Percentiles rank a stretch among this genome's conserved stretches.
These are phyloP conservation scores for Solanum rostratum DNA, from an alignment of 257 asterid species.

Conservation along the genomic window DNA sequence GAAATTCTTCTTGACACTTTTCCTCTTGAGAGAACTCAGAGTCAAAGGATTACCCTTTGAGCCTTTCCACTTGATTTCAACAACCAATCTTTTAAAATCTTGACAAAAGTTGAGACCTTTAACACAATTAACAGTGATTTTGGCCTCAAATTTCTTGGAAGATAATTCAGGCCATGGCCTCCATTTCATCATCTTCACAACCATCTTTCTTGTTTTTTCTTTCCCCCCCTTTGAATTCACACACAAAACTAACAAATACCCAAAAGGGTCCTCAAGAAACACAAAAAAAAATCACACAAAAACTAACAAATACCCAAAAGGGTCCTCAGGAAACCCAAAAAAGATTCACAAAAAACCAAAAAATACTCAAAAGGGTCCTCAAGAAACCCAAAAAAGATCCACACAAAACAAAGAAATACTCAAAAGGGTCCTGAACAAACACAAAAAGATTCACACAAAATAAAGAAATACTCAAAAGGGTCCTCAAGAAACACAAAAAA, in stretches of 20 bases:
- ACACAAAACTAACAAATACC: neutral
- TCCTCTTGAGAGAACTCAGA: slow-evolving; percentile 29
- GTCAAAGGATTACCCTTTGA: slow-evolving; percentile 23
- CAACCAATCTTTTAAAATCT: slow-evolving; percentile 25
- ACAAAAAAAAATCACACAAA: neutral
- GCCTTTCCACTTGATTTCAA: slow-evolving; percentile 72
- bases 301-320: neutral
- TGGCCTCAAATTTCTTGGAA: slow-evolving; percentile 51
- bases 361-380: neutral
- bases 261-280: neutral
- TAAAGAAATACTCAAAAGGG: neutral
- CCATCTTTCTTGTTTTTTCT: slow-evolving; percentile 21
- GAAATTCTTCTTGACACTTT: slow-evolving; percentile 34
- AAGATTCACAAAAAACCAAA: neutral
- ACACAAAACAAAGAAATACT: neutral
- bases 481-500: neutral
- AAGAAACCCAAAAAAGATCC: neutral
- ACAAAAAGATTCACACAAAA: neutral
- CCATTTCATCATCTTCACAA: slow-evolving; percentile 77
- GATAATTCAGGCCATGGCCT: slow-evolving; percentile 55
- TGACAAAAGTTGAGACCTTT: slow-evolving; percentile 14
- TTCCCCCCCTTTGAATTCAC: neutral
- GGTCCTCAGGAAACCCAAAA: neutral
- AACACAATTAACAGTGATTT: slow-evolving; percentile 26
- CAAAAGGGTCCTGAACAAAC: neutral